A percentile compares a stretch with the other conserved stretches of the same genome.
Evolutionary conservation across 2,329 filamentous ascomycete genomes (phyloP).

Genomic region (Colletotrichum sp.): DNA sequence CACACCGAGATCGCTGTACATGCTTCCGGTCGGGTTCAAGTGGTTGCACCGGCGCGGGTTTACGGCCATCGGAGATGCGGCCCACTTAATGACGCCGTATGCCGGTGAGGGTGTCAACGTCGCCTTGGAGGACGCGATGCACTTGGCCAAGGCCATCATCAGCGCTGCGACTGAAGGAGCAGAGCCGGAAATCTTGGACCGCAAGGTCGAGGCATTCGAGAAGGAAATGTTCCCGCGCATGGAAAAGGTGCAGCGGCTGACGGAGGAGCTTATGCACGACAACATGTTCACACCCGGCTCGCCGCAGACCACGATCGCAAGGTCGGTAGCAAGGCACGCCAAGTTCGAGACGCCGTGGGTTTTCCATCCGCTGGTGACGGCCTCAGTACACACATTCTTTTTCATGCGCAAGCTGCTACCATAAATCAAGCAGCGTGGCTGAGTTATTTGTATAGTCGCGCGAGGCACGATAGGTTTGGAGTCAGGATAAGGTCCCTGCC

Average conservation of each 20-base stretch:
- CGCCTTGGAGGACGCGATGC: constrained; percentile 58
- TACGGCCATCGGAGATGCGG: constrained; percentile 64
- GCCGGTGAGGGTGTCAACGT: constrained; percentile 66
- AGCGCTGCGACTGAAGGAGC: constrained; percentile 26
- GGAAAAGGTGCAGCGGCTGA: constrained; percentile 41
- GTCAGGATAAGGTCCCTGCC: constrained; percentile 11
- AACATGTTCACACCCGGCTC: constrained; percentile 54
- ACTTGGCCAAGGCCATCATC: constrained; percentile 50
- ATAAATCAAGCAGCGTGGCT: neutral
- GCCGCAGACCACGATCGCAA: constrained; percentile 48
- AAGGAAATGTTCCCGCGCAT: constrained; percentile 42
- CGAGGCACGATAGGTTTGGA: constrained; percentile 3
- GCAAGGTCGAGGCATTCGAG: constrained; percentile 40
- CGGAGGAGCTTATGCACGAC: constrained; percentile 49
- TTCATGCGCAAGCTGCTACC: constrained; percentile 25
- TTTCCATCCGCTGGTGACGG: constrained; percentile 34
- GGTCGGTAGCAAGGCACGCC: constrained; percentile 34
- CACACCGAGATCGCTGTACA: constrained; percentile 52
- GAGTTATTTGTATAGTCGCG: neutral
- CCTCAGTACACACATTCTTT: constrained; percentile 32
- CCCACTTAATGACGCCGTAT: constrained; percentile 64
- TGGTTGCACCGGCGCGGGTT: constrained; percentile 55
- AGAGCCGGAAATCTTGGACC: constrained; percentile 32
- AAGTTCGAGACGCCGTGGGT: constrained; percentile 33
- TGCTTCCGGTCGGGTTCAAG: constrained; percentile 52